phyloP scores from a whole-genome alignment of 2,329 filamentous ascomycete genomes.

The Xylariaceae sp. region DNA sequence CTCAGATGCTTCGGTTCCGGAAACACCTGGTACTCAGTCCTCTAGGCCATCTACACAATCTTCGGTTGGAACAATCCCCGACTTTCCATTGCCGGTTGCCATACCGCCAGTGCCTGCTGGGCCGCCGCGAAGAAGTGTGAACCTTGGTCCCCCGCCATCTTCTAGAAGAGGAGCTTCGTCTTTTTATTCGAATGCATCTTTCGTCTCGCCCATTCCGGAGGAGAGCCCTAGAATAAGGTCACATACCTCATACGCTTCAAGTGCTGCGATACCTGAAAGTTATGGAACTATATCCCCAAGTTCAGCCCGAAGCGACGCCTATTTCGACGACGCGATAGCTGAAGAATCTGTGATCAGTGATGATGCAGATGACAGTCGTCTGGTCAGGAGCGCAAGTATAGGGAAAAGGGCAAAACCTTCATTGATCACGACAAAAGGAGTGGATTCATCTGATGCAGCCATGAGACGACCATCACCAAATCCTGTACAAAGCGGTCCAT shows the following conservation, averaged over 20 bases:
- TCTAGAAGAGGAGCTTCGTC: constrained; percentile 58
- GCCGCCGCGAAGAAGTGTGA: constrained; percentile 46
- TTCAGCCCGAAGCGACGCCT: constrained; percentile 44
- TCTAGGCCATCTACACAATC: constrained; percentile 52
- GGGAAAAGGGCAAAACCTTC: constrained; percentile 58
- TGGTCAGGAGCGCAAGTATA: constrained; percentile 59
- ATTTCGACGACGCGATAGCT: constrained; percentile 47
- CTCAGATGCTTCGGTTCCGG: constrained; percentile 41
- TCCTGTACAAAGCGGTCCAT: constrained; percentile 37
- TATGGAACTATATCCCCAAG: constrained; percentile 54
- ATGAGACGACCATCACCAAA: constrained; percentile 34
- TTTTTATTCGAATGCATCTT: constrained; percentile 62
- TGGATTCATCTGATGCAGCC: constrained; percentile 25
- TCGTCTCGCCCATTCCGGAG: constrained; percentile 72
- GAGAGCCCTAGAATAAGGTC: constrained; percentile 58
- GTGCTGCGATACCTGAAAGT: constrained; percentile 65
- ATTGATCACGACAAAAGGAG: constrained; percentile 45
- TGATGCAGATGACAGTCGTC: constrained; percentile 50
- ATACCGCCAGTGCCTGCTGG: constrained; percentile 30
- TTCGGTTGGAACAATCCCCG: constrained; percentile 55
- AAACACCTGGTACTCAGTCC: constrained; percentile 43
- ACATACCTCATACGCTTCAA: constrained; percentile 66
- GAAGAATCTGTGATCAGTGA: constrained; percentile 46
- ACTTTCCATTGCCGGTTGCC: constrained; percentile 50
- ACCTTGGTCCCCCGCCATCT: constrained; percentile 57